Percentiles rank a stretch among this genome's conserved stretches.
Evolutionary conservation across 176 grass and related monocot genomes (phyloP).

Genomic region (Triticum dicoccoides): DNA sequence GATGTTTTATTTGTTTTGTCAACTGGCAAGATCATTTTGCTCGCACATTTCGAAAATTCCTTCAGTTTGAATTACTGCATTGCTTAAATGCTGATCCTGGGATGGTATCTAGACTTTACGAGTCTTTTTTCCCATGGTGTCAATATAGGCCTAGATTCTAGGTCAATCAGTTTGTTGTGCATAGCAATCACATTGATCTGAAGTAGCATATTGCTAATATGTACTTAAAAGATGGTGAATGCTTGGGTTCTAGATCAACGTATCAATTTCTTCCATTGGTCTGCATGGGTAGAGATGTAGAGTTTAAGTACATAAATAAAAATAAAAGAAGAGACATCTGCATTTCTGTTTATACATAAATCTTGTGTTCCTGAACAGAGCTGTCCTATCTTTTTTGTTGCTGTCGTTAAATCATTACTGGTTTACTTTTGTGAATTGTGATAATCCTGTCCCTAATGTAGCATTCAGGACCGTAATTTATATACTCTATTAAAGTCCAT

Average conservation of each 20-base stretch:
- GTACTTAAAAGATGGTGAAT: slow-evolving; percentile 2
- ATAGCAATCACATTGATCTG: background rate
- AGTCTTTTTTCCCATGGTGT: background rate
- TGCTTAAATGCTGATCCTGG: background rate
- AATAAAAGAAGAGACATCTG: background rate
- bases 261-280: background rate
- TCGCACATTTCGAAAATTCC: background rate
- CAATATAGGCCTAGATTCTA: background rate
- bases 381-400: background rate
- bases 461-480: background rate
- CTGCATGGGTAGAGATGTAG: background rate
- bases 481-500: background rate
- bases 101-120: background rate
- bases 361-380: background rate
- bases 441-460: background rate
- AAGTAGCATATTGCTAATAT: background rate
- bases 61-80: background rate
- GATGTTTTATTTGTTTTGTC: background rate
- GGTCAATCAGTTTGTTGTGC: background rate
- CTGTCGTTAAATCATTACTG: background rate
- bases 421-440: background rate
- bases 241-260: background rate
- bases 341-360: background rate
- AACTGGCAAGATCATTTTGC: background rate
- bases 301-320: background rate